Percentiles rank a stretch among this genome's conserved stretches.
phyloP scores from a whole-genome alignment of 495 filamentous ascomycete species.

The Xylaria curta region DNA sequence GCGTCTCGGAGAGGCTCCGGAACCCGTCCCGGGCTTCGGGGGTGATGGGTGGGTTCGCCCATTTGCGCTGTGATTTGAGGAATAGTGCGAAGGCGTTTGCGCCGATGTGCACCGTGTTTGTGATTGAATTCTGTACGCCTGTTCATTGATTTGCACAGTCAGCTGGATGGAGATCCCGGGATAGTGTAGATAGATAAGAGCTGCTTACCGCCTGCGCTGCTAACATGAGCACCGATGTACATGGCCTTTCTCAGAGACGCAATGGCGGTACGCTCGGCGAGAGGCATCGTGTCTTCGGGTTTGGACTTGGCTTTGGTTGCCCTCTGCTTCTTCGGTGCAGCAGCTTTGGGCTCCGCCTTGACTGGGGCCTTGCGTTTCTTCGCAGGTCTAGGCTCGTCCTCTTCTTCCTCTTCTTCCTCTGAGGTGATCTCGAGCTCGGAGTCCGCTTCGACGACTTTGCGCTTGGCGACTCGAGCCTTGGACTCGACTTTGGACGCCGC shows the following conservation, averaged over 20 bases:
- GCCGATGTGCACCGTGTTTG: conserved; percentile 80
- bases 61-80: conserved; percentile 94
- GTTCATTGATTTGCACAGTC: too few relatives aligned
- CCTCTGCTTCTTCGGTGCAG: conserved; percentile 47
- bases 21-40: conserved; percentile 72
- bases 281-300: conserved; percentile 62
- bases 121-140: conserved; percentile 86
- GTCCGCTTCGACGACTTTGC: conserved; percentile 26
- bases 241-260: conserved; percentile 67
- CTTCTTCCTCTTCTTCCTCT: conserved; percentile 26
- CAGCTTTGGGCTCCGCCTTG: conserved; percentile 38
- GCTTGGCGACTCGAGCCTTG: conserved; percentile 32
- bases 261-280: conserved; percentile 70
- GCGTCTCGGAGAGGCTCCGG: conserved; percentile 65
- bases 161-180: not conserved
- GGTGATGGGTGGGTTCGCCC: conserved; percentile 81
- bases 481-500: conserved; percentile 21
- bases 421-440: conserved; percentile 13
- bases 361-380: conserved; percentile 47
- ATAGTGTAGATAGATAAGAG: conserved; percentile 15
- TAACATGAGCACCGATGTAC: conserved; percentile 92
- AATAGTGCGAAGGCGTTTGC: conserved; percentile 94
- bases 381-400: conserved; percentile 22
- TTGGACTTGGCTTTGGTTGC: conserved; percentile 50
- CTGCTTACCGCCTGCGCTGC: conserved; percentile 75